Conservation (phyloP, 23 red algal genomes). For the Gracilariopsis chorda region DNA sequence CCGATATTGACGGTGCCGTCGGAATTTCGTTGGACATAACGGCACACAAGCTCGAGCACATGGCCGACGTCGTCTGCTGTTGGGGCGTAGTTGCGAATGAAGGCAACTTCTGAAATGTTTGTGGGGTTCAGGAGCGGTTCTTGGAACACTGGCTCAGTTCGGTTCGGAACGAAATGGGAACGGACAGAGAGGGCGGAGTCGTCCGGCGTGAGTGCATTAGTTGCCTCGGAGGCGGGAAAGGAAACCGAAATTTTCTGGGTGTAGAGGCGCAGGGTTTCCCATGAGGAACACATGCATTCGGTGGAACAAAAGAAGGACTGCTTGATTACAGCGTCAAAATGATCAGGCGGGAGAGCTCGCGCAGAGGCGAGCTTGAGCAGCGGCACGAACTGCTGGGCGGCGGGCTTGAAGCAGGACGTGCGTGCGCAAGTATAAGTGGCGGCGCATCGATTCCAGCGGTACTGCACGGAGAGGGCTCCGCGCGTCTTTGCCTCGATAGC, state of each 20-base stretch:
- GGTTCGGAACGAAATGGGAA: slow-evolving; percentile 6
- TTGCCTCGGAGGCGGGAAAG: slow-evolving; percentile 5
- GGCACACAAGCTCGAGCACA: slow-evolving; percentile 74
- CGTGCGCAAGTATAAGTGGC: slow-evolving; percentile 61
- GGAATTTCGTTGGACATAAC: slow-evolving; percentile 76
- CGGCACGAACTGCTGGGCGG: slow-evolving; percentile 50
- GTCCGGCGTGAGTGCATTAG: not conserved
- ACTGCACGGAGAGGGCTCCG: slow-evolving; percentile 61
- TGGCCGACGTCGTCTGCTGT: slow-evolving; percentile 74
- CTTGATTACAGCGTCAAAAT: slow-evolving; percentile 21
- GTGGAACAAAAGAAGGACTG: slow-evolving; percentile 72
- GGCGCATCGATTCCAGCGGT: slow-evolving; percentile 85
- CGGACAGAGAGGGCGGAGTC: not conserved
- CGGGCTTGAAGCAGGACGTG: slow-evolving; percentile 56
- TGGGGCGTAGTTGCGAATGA: slow-evolving; percentile 79
- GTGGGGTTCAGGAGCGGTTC: slow-evolving; percentile 54
- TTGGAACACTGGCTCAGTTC: slow-evolving; percentile 54
- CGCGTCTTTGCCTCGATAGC: slow-evolving; percentile 80
- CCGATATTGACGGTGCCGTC: slow-evolving; percentile 75
- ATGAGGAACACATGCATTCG: slow-evolving; percentile 43
- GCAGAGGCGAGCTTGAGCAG: slow-evolving; percentile 37
- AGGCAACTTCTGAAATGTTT: slow-evolving; percentile 62
- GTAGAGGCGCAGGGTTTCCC: slow-evolving; percentile 40
- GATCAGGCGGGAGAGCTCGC: slow-evolving; percentile 1
- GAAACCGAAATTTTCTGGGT: slow-evolving; percentile 30